Evolutionary conservation across 495 filamentous ascomycete genomes (phyloP).

Genomic region (Penicillium nucicola): DNA sequence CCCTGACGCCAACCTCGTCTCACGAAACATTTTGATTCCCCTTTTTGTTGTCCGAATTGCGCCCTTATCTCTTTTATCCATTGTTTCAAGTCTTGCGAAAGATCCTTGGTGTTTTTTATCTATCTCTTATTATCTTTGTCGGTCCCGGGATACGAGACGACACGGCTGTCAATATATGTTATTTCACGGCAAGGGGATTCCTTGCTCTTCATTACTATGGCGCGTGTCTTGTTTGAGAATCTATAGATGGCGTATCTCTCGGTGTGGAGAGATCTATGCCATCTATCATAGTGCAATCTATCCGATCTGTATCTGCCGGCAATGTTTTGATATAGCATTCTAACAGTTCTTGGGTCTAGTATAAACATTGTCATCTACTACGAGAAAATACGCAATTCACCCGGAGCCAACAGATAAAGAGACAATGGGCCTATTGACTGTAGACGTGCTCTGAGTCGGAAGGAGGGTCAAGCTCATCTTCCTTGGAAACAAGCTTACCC

Average conservation of each 20-base stretch:
- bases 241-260: not conserved
- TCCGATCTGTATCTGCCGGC: too few species aligned
- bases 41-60: constrained; percentile 38
- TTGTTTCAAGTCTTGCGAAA: constrained; percentile 15
- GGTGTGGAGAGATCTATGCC: not conserved
- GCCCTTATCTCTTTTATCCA: constrained; percentile 13
- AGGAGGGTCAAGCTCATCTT: constrained; percentile 57
- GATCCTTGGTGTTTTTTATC: constrained; percentile 16
- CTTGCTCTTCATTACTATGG: constrained; percentile 4
- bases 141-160: constrained; percentile 18
- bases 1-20: constrained; percentile 43
- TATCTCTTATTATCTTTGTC: constrained; percentile 21
- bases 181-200: constrained; percentile 13
- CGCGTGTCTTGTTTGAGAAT: not conserved
- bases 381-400: not conserved
- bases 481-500: constrained; percentile 51
- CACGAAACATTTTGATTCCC: constrained; percentile 47
- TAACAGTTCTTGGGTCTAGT: too few species aligned
- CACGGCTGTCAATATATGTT: constrained; percentile 31
- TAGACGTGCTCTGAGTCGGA: constrained; percentile 28
- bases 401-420: not conserved
- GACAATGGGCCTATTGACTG: constrained; percentile 17
- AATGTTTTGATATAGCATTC: too few species aligned
- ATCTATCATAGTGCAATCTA: not conserved
- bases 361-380: not conserved